Percentiles rank a stretch among this genome's conserved stretches.
Conservation (phyloP, 169 alveolate genomes). For the Plasmodium vinckei region DNA sequence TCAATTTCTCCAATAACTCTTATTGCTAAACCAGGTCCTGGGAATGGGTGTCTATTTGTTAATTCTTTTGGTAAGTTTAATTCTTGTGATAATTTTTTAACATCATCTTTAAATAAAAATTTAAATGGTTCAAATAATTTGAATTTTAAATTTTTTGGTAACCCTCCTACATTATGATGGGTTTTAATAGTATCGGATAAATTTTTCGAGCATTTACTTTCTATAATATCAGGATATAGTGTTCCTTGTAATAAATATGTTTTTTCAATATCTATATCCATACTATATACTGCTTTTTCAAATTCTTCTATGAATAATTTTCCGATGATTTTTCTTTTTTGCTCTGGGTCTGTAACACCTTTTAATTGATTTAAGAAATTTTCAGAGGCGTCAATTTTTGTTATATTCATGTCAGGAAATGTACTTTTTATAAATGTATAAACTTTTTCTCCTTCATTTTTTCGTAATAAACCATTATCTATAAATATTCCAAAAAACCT, state of each 20-base stretch:
- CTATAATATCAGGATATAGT: conserved; percentile 85
- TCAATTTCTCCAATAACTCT: conserved; percentile 82
- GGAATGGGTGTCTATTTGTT: conserved; percentile 85
- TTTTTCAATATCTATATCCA: conserved; percentile 80
- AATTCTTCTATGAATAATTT: conserved; percentile 85
- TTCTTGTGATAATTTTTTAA: conserved; percentile 79
- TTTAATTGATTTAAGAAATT: conserved; percentile 79
- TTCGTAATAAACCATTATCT: conserved; percentile 85
- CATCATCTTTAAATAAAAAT: conserved; percentile 85
- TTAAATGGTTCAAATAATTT: conserved; percentile 85
- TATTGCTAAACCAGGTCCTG: conserved; percentile 87
- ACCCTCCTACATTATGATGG: conserved; percentile 87
- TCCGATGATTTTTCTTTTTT: conserved; percentile 84
- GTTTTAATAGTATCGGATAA: conserved; percentile 81
- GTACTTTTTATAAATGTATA: conserved; percentile 78
- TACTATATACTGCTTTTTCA: conserved; percentile 81
- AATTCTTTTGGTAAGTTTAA: conserved; percentile 80
- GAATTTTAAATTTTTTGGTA: conserved; percentile 82
- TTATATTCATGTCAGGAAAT: conserved; percentile 84
- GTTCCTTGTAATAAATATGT: conserved; percentile 85
- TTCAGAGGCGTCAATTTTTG: conserved; percentile 79
- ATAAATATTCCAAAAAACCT: conserved; percentile 84
- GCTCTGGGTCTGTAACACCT: conserved; percentile 83
- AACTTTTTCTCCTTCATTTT: conserved; percentile 82
- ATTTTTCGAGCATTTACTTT: conserved; percentile 80